Evolutionary conservation across 148 eudicot genomes (phyloP).

Genomic region (Cornus controversa): DNA sequence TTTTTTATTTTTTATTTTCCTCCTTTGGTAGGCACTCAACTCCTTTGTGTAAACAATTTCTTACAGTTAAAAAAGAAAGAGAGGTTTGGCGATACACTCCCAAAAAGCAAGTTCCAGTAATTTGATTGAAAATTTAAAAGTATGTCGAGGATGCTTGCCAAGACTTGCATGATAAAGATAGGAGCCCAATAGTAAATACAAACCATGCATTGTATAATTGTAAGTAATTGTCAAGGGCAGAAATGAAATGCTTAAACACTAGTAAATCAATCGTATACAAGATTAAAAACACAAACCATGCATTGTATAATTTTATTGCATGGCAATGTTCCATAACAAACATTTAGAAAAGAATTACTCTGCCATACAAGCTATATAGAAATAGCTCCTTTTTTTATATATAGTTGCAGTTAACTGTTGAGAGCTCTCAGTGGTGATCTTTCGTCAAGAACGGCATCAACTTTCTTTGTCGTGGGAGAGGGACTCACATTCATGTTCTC

Average conservation of each 20-base stretch:
- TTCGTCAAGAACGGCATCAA: slow-evolving; percentile 39
- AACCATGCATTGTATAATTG: too few relatives aligned
- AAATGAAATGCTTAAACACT: neutral
- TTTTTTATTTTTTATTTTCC: too few relatives aligned
- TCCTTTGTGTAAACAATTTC: too few relatives aligned
- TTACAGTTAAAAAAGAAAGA: too few relatives aligned
- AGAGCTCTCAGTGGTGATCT: slow-evolving; percentile 75
- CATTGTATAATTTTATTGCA: neutral
- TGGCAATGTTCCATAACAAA: too few relatives aligned
- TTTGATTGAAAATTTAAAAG: too few relatives aligned
- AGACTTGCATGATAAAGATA: too few relatives aligned
- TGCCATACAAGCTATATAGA: slow-evolving; percentile 5
- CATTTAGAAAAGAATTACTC: neutral
- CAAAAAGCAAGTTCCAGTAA: too few relatives aligned
- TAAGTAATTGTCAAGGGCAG: neutral
- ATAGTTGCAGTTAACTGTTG: slow-evolving; percentile 32
- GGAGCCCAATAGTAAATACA: too few relatives aligned
- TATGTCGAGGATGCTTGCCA: too few relatives aligned
- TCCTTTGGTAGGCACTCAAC: too few relatives aligned
- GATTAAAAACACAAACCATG: slow-evolving; percentile 6
- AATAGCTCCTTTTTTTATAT: slow-evolving; percentile 2
- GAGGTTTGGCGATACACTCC: too few relatives aligned
- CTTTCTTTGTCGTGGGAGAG: slow-evolving; percentile 33
- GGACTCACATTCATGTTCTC: slow-evolving; percentile 43
- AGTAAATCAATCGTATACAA: neutral